Base-by-base conservation (phyloP, 257 asterid genomes). In the Rubia yunnanensis region DNA sequence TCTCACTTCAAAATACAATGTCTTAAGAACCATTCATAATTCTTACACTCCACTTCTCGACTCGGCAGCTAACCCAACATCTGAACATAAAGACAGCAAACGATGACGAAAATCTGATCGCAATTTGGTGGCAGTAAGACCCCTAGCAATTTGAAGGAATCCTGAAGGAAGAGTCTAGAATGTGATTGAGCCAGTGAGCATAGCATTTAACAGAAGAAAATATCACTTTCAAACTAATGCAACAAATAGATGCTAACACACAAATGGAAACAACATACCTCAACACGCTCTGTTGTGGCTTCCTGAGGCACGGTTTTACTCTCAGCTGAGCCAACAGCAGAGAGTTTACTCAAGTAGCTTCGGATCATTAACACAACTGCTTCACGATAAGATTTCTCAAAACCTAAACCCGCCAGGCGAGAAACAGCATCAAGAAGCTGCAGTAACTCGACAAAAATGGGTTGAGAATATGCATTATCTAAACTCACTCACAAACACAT, bases 381-480 rank as follows among this genome's bases (percentile, higher is more conserved):
- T 85, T 94, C 99, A 65, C 97, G 99, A 75, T 94, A 94, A 53
- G 99, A 86, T 78, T 90, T 91, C 76, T 90, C 96, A 67, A 84
- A 94, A 70, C 99, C 99, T 84, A 94, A 86, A 78, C 95, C 86
- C 78, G 97, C 96, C 88, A 94, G 72, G 83, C 92, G 96, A 83
- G 99, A 88, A 86, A 94, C 90, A 82, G 97, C 99, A 83, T 94
- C 97, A 85, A 94, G 97, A 82, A 94, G 96, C 99, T 94, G 97
- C 95, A 86, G 85, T 75, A 83, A 71, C 78, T 77, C 95, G 82
- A 83, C 74, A 79, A 82, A 81, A 75, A 72, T 65, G 77, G 79
- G 86, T 74, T 87, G 80, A 82, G 87, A 75, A 70, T 72, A 38
- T 73, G 76, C 66, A 66, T 50, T 70, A 62, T 15, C 34, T 34